Percentiles rank a stretch among this genome's conserved stretches.
Conservation (phyloP, 371 early-diverging fungal species). For the Chytridium lagenaria region DNA sequence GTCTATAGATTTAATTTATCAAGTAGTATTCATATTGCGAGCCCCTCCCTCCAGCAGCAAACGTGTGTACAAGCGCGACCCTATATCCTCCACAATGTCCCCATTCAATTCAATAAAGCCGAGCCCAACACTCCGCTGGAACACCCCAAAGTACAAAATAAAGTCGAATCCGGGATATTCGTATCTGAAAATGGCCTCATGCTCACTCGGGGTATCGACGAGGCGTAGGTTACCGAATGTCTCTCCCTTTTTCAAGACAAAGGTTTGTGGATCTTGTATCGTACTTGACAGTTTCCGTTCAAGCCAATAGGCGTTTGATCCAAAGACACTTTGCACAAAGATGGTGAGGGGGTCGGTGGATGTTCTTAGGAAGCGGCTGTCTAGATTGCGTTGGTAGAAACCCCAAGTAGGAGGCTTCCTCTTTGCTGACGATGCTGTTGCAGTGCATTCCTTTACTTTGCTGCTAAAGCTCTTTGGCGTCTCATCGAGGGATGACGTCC, state of each 20-base stretch:
- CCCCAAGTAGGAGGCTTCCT: slow-evolving; percentile 13
- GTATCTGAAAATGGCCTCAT: slow-evolving; percentile 25
- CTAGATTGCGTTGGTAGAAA: background rate
- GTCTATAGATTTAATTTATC: no score
- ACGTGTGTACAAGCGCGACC: slow-evolving; percentile 24
- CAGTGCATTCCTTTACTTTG: background rate
- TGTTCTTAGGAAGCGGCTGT: background rate
- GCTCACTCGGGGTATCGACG: background rate
- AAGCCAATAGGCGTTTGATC: slow-evolving; percentile 8
- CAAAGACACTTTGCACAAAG: slow-evolving; percentile 23
- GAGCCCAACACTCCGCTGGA: background rate
- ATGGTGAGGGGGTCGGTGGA: background rate
- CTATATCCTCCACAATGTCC: slow-evolving; percentile 25
- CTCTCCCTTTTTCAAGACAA: slow-evolving; percentile 7
- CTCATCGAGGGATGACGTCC: background rate
- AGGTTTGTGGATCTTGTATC: background rate
- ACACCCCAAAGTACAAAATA: slow-evolving; percentile 19
- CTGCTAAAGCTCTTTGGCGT: background rate
- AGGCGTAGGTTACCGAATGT: slow-evolving; percentile 19
- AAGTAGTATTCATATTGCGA: background rate
- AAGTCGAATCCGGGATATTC: slow-evolving; percentile 25
- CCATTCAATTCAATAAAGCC: slow-evolving; percentile 31
- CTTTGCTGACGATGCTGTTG: background rate
- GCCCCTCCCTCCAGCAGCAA: slow-evolving; percentile 21
- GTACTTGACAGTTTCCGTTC: slow-evolving; percentile 18